Base-by-base conservation (phyloP, 2,329 filamentous ascomycete genomes). In the Drechmeria coniospora region DNA sequence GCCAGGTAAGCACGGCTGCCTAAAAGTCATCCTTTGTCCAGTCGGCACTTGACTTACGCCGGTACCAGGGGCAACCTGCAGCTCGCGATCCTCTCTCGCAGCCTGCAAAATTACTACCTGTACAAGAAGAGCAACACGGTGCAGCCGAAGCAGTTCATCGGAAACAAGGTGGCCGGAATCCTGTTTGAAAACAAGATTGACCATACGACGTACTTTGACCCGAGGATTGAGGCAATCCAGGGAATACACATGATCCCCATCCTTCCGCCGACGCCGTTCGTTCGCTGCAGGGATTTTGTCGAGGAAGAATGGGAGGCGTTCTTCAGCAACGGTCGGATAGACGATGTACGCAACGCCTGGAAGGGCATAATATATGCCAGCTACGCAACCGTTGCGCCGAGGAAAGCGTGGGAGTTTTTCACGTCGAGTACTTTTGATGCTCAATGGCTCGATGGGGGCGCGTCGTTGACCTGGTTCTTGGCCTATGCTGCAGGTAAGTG, bases 181-280 rank as follows among this genome's bases (percentile, higher is more conserved):
- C 49, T 92, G 7, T 95, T 94, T 44, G 87, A 95, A 55, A 94
- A 94, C 60, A 95, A 95, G 56, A 68, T 84, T 29, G 82, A 95
- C 49, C 83, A 94, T 52, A 78, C 79, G 4, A 94, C 87, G 1
- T 94, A 83, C 55, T 94, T 94, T 44, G 81, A 82, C 25, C 50
- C 58, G 27, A 70, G 75, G 32, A 65, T 71, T 9, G 77, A 87
- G 51, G 81, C 72, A 41, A 68, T 92, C 34, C 57, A 70, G 43
- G 79, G 79, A 32, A 86, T 87, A 40, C 79, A 90, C 56, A 87
- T 90, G 79, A 63, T 87, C 17, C 82, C 82, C 1, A 55, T 86
- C 25, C 61, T 77, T 27, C 74, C 82, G 3, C 61, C 67, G 30
- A 77, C 77, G 2, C 61, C 74, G 5, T 69, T 79, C 33, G 71